Evolutionary conservation across 495 filamentous ascomycete genomes (phyloP), one percentile per base, ranked within the genome.

Genomic region (Neurospora sp.): DNA sequence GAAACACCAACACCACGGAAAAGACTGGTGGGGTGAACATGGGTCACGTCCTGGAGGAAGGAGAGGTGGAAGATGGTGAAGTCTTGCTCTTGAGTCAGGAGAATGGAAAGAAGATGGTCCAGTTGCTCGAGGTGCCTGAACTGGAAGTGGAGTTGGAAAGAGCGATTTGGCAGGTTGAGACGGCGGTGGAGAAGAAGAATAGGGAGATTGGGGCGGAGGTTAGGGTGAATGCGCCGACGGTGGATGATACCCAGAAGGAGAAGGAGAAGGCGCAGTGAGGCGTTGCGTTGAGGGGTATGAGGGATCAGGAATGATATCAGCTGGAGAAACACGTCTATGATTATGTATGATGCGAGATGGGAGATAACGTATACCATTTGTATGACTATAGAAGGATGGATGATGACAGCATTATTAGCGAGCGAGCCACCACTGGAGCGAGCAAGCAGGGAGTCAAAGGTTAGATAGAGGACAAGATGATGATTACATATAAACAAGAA

Each of bases 141-240:
- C 87, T 98, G 70, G 90, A 91, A 69, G 81, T 92, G n/a, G 96
- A 98, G 82, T 89, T 97, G 2, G 94, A 98, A 77, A 85, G 95
- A 38, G 95, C 95, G 4, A 91, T 96, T 44, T 88, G 91, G 84
- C 95, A 98, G 83, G 92, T 98, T 2, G 88, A 94, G 77, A 87
- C 86, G 72, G 86, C 88, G 44, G 81, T 95, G 71, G 77, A 85
- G 71, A 84, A 89, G 46, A 81, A 88, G 71, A 84, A 84, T 59
- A 78, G 81, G 27, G 76, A 81, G 59, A 75, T 75, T 14, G 71
- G 76, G 6, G 73, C 76, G 5, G 75, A 41, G n/a, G 46, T 37
- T 0, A 10, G 39, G 2, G 71, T 48, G 31, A 69, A 72, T 61
- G 31, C 7, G 39, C 71, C 71, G 39, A 76, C 68, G 48, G 72